These are phyloP conservation scores for Rhodamnia rubescens DNA, from an alignment of 345 rosid species.

Conservation along the genomic window DNA sequence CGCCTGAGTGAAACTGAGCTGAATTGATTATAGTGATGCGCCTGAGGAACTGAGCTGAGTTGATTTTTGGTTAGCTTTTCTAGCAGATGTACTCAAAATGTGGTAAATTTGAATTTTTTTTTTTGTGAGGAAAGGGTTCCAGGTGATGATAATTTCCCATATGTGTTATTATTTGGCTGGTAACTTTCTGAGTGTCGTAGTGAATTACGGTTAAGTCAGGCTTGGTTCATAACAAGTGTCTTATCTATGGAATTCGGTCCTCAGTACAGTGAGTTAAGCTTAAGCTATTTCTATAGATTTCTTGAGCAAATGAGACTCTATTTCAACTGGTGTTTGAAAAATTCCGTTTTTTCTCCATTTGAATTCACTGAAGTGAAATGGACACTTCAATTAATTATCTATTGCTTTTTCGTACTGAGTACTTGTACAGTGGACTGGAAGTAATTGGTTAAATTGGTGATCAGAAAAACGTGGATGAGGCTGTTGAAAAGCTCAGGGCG, in stretches of 20 bases:
- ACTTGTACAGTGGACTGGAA: not conserved
- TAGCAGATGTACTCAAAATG: not conserved
- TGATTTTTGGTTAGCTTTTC: not conserved
- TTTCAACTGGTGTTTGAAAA: not conserved
- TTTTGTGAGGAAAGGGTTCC: not conserved
- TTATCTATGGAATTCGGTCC: not conserved
- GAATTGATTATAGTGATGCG: not conserved
- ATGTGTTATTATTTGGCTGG: not conserved
- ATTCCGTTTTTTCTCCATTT: not conserved
- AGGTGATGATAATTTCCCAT: not conserved
- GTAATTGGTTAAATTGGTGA: not conserved
- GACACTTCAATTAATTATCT: not conserved
- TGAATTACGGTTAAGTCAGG: not conserved
- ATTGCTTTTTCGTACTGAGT: not conserved
- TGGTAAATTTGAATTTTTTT: not conserved
- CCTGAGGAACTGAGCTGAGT: not conserved
- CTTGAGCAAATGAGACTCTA: too few relatives aligned
- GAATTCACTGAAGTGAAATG: not conserved
- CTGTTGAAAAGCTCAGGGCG: conserved; percentile 55
- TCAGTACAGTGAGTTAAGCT: not conserved
- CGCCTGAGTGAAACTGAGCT: not conserved
- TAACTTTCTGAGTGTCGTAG: not conserved
- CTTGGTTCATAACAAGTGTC: not conserved
- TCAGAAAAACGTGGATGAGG: conserved; percentile 80
- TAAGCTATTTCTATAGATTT: not conserved